A percentile compares a stretch with the other conserved stretches of the same genome.
phyloP scores from a whole-genome alignment of 495 filamentous ascomycete species.

The Haplographium delicatum region DNA sequence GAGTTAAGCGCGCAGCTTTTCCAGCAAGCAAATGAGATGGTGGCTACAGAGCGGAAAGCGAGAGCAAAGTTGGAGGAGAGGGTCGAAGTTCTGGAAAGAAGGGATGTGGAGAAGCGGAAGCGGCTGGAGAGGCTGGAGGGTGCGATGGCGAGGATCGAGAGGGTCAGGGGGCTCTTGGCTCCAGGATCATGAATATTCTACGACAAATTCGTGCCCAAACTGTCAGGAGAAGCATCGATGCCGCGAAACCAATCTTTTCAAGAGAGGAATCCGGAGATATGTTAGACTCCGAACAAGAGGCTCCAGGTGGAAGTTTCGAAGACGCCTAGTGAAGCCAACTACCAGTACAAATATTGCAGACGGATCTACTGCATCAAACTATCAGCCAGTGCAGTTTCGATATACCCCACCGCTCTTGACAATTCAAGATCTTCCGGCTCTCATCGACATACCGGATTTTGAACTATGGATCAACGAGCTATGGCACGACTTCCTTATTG shows the following conservation, averaged over 20 bases:
- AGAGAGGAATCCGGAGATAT: constrained; percentile 13
- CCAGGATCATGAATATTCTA: constrained; percentile 15
- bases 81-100: constrained; percentile 59
- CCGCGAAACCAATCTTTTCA: neutral
- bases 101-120: constrained; percentile 66
- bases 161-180: constrained; percentile 57
- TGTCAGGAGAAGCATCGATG: neutral
- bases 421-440: neutral
- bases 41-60: constrained; percentile 79
- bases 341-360: neutral
- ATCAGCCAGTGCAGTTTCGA: constrained; percentile 1
- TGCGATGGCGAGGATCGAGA: constrained; percentile 72
- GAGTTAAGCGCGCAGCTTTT: constrained; percentile 84
- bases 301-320: neutral
- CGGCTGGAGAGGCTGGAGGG: constrained; percentile 70
- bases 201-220: too few species aligned
- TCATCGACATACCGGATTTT: constrained; percentile 14
- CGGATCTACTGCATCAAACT: constrained; percentile 1
- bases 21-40: constrained; percentile 96
- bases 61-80: constrained; percentile 74
- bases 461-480: constrained; percentile 18
- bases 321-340: neutral
- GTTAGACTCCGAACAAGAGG: constrained; percentile 6
- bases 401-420: neutral
- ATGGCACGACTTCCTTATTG: constrained; percentile 19